phyloP scores from a whole-genome alignment of 1,139 yeast genomes.

The Magnusiomyces tetraspermus region DNA sequence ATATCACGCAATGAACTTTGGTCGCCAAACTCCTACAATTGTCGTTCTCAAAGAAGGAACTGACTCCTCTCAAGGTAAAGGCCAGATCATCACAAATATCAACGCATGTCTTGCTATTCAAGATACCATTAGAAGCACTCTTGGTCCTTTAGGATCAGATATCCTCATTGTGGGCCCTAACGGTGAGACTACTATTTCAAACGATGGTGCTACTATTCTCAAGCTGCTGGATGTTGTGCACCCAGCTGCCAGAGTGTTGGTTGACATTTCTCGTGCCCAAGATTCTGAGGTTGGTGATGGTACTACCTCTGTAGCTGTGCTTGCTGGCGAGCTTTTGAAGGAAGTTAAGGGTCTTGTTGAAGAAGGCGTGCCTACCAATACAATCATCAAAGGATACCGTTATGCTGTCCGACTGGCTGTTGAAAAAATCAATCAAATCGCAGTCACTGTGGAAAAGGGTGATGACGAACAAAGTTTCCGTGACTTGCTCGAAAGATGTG shows the following conservation, averaged over 20 bases:
- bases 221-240: conserved; percentile 90
- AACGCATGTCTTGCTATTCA: conserved; percentile 96
- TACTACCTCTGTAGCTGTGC: conserved; percentile 86
- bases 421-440: conserved; percentile 59
- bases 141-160: conserved; percentile 97
- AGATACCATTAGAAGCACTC: conserved; percentile 86
- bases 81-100: conserved; percentile 88
- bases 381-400: conserved; percentile 80
- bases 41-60: conserved; percentile 98
- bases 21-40: conserved; percentile 90
- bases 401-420: conserved; percentile 74
- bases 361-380: conserved; percentile 89
- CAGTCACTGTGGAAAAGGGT: conserved; percentile 45
- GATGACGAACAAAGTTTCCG: conserved; percentile 41
- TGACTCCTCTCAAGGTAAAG: conserved; percentile 91
- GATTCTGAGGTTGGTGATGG: conserved; percentile 99
- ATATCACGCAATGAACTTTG: conserved; percentile 55
- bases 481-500: conserved; percentile 79
- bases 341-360: conserved; percentile 86
- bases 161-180: conserved; percentile 73
- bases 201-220: conserved; percentile 96
- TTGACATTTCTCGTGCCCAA: conserved; percentile 91
- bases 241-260: conserved; percentile 94
- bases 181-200: conserved; percentile 88
- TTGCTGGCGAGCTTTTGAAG: conserved; percentile 90